These are phyloP conservation scores for Vaccinium vitisidaea DNA, from an alignment of 148 eudicot genomes.

Conservation along the genomic window DNA sequence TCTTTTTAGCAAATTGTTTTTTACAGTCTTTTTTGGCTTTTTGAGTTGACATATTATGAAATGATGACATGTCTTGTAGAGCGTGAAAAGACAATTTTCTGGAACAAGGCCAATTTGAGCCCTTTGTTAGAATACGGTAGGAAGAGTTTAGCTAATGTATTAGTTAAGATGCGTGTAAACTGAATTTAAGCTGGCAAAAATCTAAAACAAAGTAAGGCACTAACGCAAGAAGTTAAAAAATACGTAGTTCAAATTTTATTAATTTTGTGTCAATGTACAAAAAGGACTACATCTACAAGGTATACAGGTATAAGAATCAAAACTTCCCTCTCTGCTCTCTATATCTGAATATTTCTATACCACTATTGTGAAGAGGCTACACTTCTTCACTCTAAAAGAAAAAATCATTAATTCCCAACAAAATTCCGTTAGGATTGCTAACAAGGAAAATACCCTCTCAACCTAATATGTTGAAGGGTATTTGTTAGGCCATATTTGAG, in stretches of 20 bases:
- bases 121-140: background rate
- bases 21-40: too few species aligned
- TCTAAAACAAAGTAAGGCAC: background rate
- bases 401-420: background rate
- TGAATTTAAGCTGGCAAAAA: background rate
- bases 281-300: background rate
- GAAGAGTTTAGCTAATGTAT: too few species aligned
- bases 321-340: background rate
- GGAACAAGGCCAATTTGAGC: background rate
- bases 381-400: background rate
- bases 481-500: slow-evolving; percentile 75
- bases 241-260: background rate
- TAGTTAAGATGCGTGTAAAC: background rate
- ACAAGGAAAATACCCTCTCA: slow-evolving; percentile 72
- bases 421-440: background rate
- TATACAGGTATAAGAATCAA: background rate
- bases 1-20: too few species aligned
- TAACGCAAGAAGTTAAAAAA: background rate
- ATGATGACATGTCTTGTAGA: too few species aligned
- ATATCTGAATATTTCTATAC: background rate
- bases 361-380: background rate
- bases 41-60: too few species aligned
- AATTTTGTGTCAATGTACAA: background rate
- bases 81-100: too few species aligned
- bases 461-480: slow-evolving; percentile 81